These are phyloP conservation scores for Trametes meyenii DNA, from an alignment of 768 basidiomycete species.

Conservation along the genomic window DNA sequence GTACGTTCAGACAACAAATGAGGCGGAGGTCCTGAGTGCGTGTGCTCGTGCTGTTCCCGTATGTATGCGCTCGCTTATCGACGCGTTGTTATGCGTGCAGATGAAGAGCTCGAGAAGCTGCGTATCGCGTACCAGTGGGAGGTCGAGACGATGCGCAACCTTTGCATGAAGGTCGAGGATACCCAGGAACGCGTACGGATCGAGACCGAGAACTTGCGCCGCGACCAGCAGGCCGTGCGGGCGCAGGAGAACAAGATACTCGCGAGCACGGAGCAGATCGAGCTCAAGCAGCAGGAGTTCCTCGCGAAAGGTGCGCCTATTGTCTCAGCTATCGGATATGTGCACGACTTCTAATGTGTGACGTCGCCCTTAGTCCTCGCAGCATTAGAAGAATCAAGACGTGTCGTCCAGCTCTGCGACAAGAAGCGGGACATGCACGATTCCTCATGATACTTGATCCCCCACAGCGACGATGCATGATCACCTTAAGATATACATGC, in stretches of 20 bases:
- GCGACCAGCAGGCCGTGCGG: slow-evolving; percentile 44
- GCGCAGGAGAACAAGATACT: slow-evolving; percentile 45
- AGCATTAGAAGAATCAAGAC: slow-evolving; percentile 48
- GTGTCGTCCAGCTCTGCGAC: slow-evolving; percentile 47
- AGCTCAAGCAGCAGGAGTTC: slow-evolving; percentile 45
- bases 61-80: slow-evolving; percentile 30
- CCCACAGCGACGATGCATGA: not conserved
- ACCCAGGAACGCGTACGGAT: slow-evolving; percentile 42
- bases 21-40: slow-evolving; percentile 45
- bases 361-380: slow-evolving; percentile 38
- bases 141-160: slow-evolving; percentile 56
- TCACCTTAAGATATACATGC: not conserved
- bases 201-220: slow-evolving; percentile 45
- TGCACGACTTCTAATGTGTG: not conserved
- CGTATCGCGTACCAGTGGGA: slow-evolving; percentile 63
- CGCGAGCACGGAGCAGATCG: slow-evolving; percentile 42
- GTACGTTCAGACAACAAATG: slow-evolving; percentile 43
- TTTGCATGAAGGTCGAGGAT: slow-evolving; percentile 55
- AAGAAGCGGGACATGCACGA: slow-evolving; percentile 44
- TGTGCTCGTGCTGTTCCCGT: slow-evolving; percentile 30
- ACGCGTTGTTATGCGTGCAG: slow-evolving; percentile 36
- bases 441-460: not conserved
- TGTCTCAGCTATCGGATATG: not conserved
- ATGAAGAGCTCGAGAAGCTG: slow-evolving; percentile 60
- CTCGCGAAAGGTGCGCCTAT: slow-evolving; percentile 41